Base-by-base conservation (phyloP, 2,329 filamentous ascomycete genomes). In the Xylaria multiplex region DNA sequence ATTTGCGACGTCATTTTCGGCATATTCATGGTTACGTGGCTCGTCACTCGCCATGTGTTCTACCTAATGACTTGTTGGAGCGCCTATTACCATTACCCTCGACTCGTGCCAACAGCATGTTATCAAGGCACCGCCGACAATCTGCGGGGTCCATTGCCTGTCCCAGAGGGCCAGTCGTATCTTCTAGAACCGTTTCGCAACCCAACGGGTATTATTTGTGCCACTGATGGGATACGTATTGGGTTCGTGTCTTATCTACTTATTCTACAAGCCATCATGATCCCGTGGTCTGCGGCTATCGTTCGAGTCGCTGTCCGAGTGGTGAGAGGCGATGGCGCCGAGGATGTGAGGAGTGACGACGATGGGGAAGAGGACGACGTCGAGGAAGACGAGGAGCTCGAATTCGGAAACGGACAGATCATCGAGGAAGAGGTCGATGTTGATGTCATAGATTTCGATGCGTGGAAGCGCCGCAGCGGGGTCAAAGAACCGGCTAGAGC, bases 271-370 rank as follows among this genome's bases (percentile, higher is more conserved):
- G 81, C 84, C 24, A 86, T 98, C 57, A 93, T 91, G 50, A 81
- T 96, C 35, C 84, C 91, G 63, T 98, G 95, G 95, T 96, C 97
- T 74, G 84, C 82, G 64, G 91, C 96, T 86, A 97, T 97, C 70
- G 79, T 93, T 40, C 88, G 89, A 60, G 91, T 98, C 1, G 93
- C 93, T 19, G 84, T 91, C 68, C 89, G 89, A 64, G 93, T 97
- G 2, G 76, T 97, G 32, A 86, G 85, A 43, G 93, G 94, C 27
- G 86, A 85, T 48, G 82, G 87, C 32, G 93, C 94, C 2, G 93
- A 97, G 66, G 95, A 98, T 75, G 86, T 88, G 13, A 88, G 95
- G 62, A 96, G 92, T 68, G 94, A 97, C 71, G 92, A 93, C 67
- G 93, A 97, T 78, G 91, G 82, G 6, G 92, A 90, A 30, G 88